Percentiles rank a stretch among this genome's conserved stretches.
Conservation (phyloP, 257 asterid genomes). For the Hygrophila difformis region DNA sequence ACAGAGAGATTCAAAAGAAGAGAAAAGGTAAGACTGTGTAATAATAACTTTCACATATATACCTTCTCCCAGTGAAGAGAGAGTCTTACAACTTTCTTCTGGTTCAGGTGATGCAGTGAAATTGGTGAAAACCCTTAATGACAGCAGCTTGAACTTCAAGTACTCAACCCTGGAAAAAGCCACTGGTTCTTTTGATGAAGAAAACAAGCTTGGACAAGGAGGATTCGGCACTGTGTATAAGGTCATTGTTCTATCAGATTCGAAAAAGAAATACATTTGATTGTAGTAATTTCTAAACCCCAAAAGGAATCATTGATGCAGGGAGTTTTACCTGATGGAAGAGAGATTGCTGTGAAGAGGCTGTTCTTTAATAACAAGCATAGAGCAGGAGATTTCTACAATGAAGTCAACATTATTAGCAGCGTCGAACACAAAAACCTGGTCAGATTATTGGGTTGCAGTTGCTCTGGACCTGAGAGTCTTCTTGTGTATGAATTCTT, state of each 20-base stretch:
- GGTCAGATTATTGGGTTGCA: constrained; percentile 81
- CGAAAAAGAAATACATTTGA: too few relatives aligned
- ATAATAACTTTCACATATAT: too few relatives aligned
- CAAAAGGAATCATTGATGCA: too few relatives aligned
- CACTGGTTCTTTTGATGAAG: constrained; percentile 61
- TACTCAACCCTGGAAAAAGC: constrained; percentile 88
- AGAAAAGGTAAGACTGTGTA: constrained; percentile 52
- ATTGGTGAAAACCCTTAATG: constrained; percentile 61
- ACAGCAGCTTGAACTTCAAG: constrained; percentile 88
- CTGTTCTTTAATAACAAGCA: constrained; percentile 82
- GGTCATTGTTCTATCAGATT: constrained; percentile 31
- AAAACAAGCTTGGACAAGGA: constrained; percentile 90
- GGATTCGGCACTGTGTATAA: constrained; percentile 93
- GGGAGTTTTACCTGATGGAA: constrained; percentile 84
- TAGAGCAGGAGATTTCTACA: constrained; percentile 86
- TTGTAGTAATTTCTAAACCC: too few relatives aligned
- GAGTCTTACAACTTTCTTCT: too few relatives aligned
- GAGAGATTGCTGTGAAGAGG: constrained; percentile 93
- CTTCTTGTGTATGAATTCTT: constrained; percentile 77
- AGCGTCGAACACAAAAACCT: constrained; percentile 87
- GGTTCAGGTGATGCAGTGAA: constrained; percentile 52
- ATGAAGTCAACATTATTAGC: constrained; percentile 85
- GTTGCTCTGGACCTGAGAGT: constrained; percentile 87
- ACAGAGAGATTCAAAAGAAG: constrained; percentile 47
- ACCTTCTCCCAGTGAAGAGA: too few relatives aligned